Conservation (phyloP, 2,329 filamentous ascomycete genomes). For the Colletotrichum tropicicola region DNA sequence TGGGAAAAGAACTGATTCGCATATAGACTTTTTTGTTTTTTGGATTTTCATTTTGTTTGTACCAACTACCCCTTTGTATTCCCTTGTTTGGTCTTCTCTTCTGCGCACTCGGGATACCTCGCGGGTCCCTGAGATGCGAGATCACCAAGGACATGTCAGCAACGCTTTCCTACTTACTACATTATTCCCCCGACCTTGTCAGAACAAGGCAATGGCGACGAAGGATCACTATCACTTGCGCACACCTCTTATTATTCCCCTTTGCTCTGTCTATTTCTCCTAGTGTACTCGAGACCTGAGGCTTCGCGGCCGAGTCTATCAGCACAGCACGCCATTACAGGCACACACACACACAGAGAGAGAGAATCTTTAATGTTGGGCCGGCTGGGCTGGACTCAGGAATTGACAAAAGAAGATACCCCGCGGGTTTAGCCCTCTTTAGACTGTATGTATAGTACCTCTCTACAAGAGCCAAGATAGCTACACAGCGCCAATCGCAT, state of each 20-base stretch:
- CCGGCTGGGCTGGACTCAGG: slow-evolving; percentile 29
- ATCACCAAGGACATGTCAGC: slow-evolving; percentile 28
- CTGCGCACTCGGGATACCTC: slow-evolving; percentile 16
- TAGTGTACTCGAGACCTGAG: slow-evolving; percentile 14
- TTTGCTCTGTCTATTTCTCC: not conserved
- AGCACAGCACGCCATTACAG: not conserved
- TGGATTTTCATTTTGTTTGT: slow-evolving; percentile 15
- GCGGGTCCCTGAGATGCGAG: slow-evolving; percentile 10
- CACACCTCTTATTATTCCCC: not conserved
- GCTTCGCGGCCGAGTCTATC: slow-evolving; percentile 6
- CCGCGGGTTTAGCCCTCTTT: slow-evolving; percentile 26
- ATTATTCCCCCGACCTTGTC: slow-evolving; percentile 10
- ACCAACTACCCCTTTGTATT: slow-evolving; percentile 11
- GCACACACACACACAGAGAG: not conserved
- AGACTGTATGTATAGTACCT: slow-evolving; percentile 25
- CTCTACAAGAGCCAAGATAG: slow-evolving; percentile 6
- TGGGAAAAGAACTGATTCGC: slow-evolving; percentile 32
- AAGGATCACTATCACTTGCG: not conserved
- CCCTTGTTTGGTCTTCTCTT: not conserved
- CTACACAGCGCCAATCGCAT: slow-evolving; percentile 14
- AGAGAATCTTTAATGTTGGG: not conserved
- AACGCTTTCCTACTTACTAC: slow-evolving; percentile 26
- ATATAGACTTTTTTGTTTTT: slow-evolving; percentile 30
- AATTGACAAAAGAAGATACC: slow-evolving; percentile 29
- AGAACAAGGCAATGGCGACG: slow-evolving; percentile 28